phyloP scores from a whole-genome alignment of 208 protist genomes.

The Crithidia mellificae region DNA sequence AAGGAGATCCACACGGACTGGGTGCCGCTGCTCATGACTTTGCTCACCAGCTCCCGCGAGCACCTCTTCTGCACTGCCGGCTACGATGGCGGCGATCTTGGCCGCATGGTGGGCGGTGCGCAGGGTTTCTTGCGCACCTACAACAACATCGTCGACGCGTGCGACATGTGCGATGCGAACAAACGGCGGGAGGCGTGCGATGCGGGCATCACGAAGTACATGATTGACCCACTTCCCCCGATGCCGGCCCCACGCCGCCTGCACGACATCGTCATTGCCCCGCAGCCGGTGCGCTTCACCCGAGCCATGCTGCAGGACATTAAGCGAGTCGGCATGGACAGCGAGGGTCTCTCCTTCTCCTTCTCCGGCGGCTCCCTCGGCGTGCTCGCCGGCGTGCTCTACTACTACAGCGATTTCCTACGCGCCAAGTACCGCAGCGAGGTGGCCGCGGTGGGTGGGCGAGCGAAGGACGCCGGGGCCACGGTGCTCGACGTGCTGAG shows the following conservation, averaged over 20 bases:
- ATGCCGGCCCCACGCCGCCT: slow-evolving; percentile 32
- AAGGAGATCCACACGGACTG: slow-evolving; percentile 72
- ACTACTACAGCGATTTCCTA: slow-evolving; percentile 47
- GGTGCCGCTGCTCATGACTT: slow-evolving; percentile 47
- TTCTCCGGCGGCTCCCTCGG: slow-evolving; percentile 66
- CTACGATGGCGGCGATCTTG: slow-evolving; percentile 9
- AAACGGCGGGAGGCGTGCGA: slow-evolving; percentile 28
- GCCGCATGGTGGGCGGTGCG: not conserved
- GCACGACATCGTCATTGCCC: slow-evolving; percentile 48
- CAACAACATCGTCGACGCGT: slow-evolving; percentile 24
- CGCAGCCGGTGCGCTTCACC: slow-evolving; percentile 36
- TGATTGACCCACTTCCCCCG: slow-evolving; percentile 33
- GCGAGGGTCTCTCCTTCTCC: slow-evolving; percentile 34
- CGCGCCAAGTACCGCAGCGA: slow-evolving; percentile 34
- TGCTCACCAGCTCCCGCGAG: slow-evolving; percentile 46
- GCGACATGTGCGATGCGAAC: slow-evolving; percentile 40
- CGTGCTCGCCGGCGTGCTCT: slow-evolving; percentile 54
- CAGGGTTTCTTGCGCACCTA: slow-evolving; percentile 16
- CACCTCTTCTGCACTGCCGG: slow-evolving; percentile 35
- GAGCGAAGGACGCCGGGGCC: slow-evolving; percentile 24
- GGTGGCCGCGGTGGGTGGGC: slow-evolving; percentile 16
- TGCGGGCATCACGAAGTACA: slow-evolving; percentile 32
- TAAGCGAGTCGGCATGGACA: slow-evolving; percentile 33
- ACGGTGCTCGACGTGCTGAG: slow-evolving; percentile 34
- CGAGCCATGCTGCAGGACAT: slow-evolving; percentile 18